Evolutionary conservation across 164 flowering plant genomes (phyloP), one percentile per base, ranked within the genome.

Genomic region (Magnolia sinica): DNA sequence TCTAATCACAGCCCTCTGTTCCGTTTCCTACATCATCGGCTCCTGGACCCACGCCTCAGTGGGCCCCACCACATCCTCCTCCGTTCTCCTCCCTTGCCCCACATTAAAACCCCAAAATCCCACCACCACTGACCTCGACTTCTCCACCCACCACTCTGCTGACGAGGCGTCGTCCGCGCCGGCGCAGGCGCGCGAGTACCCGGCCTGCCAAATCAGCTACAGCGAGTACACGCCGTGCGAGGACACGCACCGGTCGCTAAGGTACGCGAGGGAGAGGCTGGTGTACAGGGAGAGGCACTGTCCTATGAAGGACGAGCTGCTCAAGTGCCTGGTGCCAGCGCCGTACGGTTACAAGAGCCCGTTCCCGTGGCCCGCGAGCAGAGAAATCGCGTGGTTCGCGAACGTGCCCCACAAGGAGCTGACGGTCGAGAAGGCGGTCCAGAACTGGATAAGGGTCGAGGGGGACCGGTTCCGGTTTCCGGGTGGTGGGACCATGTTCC

Each of bases 401-500:
- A 96, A 96, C 71, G 99, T 90, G 59, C 99, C 99, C 13, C 96
- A 94, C 74, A 88, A 88, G 77, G 87, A 87, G 82, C 73, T 96
- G 75, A 91, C 91, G 11, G 92, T 91, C 50, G 98, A 92, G 88
- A 96, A 96, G 74, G 95, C 96, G 74, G 87, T 79, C 6, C 99
- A 94, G 91, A 92, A 94, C 72, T 96, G 99, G 99, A 90, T 96
- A 69, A 81, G 82, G 74, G 86, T 83, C 55, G 89, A 89, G 45
- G 91, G 90, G 0, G 91, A 92, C 64, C 86, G 89, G 85, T 89
- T 96, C 82, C 81, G 77, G 31, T 96, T 96, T 64, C 99, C 99
- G 1, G 99, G 99, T 49, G 99, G 99, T 61, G 99, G 99, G 55
- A 96, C 99, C 73, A 94, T 96, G 99, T 96, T 96, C 64, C 97